Percentiles rank a stretch among this genome's conserved stretches.
Evolutionary conservation across 2,329 filamentous ascomycete species (phyloP).

Genomic region (Tothia fuscella): DNA sequence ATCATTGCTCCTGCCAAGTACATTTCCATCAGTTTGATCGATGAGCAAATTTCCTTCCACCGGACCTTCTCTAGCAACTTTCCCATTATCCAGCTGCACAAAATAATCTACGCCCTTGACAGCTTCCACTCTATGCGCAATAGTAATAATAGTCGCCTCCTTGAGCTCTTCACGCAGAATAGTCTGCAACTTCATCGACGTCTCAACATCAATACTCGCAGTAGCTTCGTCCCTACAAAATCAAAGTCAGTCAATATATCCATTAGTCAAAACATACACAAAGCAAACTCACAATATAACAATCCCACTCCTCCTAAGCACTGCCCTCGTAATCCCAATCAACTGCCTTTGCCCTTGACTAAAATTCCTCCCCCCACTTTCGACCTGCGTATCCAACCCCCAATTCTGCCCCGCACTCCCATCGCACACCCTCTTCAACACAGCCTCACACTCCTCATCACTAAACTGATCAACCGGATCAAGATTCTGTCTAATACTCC

Average conservation of each 20-base stretch:
- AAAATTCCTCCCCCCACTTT: slow-evolving; percentile 49
- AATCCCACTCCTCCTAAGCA: slow-evolving; percentile 47
- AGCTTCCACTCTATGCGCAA: slow-evolving; percentile 53
- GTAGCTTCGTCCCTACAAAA: slow-evolving; percentile 46
- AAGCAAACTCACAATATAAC: too few species aligned
- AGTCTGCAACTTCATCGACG: slow-evolving; percentile 42
- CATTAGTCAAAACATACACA: too few species aligned
- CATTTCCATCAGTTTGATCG: too few species aligned
- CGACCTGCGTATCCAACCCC: slow-evolving; percentile 43
- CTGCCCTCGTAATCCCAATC: slow-evolving; percentile 49
- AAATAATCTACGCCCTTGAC: slow-evolving; percentile 47
- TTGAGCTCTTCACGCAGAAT: slow-evolving; percentile 44
- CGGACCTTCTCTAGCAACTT: slow-evolving; percentile 23
- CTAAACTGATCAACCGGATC: slow-evolving; percentile 47
- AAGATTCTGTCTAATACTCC: slow-evolving; percentile 49
- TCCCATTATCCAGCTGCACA: slow-evolving; percentile 41
- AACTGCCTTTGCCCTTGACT: slow-evolving; percentile 55
- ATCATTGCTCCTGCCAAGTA: too few species aligned
- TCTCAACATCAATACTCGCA: slow-evolving; percentile 41
- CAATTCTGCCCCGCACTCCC: slow-evolving; percentile 44
- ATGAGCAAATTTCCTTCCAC: too few species aligned
- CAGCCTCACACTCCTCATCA: slow-evolving; percentile 40
- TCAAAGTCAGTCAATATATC: too few species aligned
- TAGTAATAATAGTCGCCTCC: slow-evolving; percentile 50
- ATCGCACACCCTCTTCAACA: slow-evolving; percentile 43